A percentile compares a stretch with the other conserved stretches of the same genome.
phyloP scores from a whole-genome alignment of 2,329 filamentous ascomycete species.

The Mycosphaerella arachidis region DNA sequence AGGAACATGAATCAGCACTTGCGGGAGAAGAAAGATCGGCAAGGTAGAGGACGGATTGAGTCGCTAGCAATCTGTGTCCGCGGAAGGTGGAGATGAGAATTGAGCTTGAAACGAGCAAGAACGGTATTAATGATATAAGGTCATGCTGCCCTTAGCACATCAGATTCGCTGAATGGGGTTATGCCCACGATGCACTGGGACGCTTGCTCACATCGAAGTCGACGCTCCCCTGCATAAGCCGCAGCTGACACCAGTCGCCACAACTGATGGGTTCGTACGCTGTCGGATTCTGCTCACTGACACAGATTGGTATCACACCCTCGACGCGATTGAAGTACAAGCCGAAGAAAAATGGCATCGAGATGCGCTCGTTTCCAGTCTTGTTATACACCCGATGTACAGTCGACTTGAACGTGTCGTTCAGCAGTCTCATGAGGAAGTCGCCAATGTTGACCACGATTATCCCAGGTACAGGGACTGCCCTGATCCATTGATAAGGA shows the following conservation, averaged over 20 bases:
- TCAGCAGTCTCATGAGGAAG: conserved; percentile 47
- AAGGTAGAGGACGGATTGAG: too few relatives aligned
- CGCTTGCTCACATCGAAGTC: too few relatives aligned
- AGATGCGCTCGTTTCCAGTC: conserved; percentile 36
- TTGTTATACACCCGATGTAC: conserved; percentile 45
- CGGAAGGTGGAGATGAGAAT: too few relatives aligned
- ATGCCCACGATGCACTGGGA: too few relatives aligned
- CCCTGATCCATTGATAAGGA: conserved; percentile 40
- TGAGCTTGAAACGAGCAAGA: too few relatives aligned
- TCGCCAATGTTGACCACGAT: conserved; percentile 50
- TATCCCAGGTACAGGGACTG: conserved; percentile 40
- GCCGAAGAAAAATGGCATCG: conserved; percentile 47
- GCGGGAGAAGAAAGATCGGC: too few relatives aligned
- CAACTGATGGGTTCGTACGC: neutral
- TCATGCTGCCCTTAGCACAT: too few relatives aligned
- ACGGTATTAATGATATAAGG: too few relatives aligned
- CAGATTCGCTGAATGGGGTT: too few relatives aligned
- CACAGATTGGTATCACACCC: neutral
- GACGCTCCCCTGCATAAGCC: neutral
- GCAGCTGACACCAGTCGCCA: neutral
- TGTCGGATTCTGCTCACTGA: neutral
- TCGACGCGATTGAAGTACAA: conserved; percentile 26
- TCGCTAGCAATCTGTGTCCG: too few relatives aligned
- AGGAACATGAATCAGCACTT: too few relatives aligned
- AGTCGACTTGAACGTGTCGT: conserved; percentile 41